Base-by-base conservation (phyloP, 805 yeast species). In the Kodamaea restingae region DNA sequence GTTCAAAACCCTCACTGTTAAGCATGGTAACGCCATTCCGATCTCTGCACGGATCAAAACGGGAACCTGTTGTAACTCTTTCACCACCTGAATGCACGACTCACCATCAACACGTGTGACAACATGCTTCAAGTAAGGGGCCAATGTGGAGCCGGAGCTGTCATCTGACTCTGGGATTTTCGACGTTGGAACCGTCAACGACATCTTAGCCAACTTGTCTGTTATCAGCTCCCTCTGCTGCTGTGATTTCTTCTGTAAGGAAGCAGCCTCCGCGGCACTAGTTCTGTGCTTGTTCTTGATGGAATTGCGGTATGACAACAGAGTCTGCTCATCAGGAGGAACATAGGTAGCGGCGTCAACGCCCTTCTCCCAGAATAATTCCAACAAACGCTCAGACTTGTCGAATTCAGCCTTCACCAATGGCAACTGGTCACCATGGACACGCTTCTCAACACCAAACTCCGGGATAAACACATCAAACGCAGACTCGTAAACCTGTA, bases 401-500 rank as follows among this genome's bases (percentile, higher is more conserved):
- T 86, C 90, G 58, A 84, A 93, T 60, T 93, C 98, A 4, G 97
- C 98, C 60, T 88, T 90, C 17, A 78, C 78, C 46, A 91, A 70
- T 8, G 98, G 98, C 40, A 93, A 70, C 63, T 93, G 98, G 63
- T 93, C 98, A 18, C 98, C 97, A 55, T 93, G 98, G 15, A 90
- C 96, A 54, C 97, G 75, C 62, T 90, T 90, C 58, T 90, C 97
- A 51, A 90, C 84, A 32, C 97, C 97, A 65, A 88, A 84, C 48
- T 88, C 96, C 2, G 96, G 96, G 45, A 90, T 71, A 48, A 84
- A 78, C 3, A 90, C 91, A 60, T 93, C 98, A 65, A 93, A 93
- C 2, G 98, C 87, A 1, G 96, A 86, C 62, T 93, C 98, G 59
- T 91, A 90, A 7, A 91, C 97, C 60, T 88, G 96, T 18, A 88